Evolutionary conservation across 208 protist genomes (phyloP), one percentile per base, ranked within the genome.

Genomic region (Phytomonas sp.): DNA sequence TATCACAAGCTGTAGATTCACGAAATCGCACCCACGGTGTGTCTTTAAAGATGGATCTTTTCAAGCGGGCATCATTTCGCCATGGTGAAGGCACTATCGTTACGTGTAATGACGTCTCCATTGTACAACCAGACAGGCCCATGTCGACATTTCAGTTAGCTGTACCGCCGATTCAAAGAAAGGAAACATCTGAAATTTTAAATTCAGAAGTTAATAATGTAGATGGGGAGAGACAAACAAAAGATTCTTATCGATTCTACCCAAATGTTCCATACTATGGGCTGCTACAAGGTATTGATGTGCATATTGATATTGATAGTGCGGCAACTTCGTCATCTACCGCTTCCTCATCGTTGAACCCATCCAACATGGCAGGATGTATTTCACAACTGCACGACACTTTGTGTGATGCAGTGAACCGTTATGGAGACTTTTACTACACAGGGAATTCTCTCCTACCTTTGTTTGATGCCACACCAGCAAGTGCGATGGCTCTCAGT

Each of bases 321-420:
- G 19, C 45, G 16, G 19, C 45, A 56, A 56, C 45, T 19, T 56
- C 45, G 19, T 56, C 45, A 5, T 23, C 23, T 19, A 56, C 45
- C 16, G 19, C 5, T 26, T 56, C 45, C 10, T 56, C 45, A 23
- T 56, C 45, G 19, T 6, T 56, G 19, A 56, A 56, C 45, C 45
- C 16, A 56, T 56, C 19, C 1, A 29, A 7, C 2, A 26, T 64
- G 19, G 60, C 60, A 26, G 26, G 14, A 19, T 37, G 26, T 7
- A 37, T 64, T 26, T 23, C 60, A 37, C 14, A 37, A 14, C 14
- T 64, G 32, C 4, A 64, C 32, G 31, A 23, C 0, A 14, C 31
- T n/a, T 64, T 64, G 60, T 37, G 60, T 64, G 60, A 64, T 37
- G 60, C 32, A 33, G 60, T 64, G 31, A 64, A 32, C 16, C 60